Percentiles rank a stretch among this genome's conserved stretches.
Conservation (phyloP, 805 yeast genomes). For the Ogataea thermomethanolica region DNA sequence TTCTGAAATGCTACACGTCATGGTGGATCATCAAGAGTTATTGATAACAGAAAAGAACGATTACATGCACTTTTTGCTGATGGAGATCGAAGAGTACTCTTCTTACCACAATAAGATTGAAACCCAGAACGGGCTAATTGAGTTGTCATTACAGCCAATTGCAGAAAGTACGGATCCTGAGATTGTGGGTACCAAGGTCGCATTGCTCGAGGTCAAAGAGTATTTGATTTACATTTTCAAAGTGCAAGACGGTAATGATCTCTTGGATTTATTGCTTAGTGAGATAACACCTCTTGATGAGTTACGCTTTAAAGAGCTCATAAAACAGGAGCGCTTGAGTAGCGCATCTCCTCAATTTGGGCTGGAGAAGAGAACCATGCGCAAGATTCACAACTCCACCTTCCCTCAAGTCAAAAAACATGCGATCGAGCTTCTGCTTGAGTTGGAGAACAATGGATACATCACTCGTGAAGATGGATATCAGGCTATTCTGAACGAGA, state of each 20-base stretch:
- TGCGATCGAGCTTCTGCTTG: slow-evolving; percentile 71
- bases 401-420: slow-evolving; percentile 76
- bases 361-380: slow-evolving; percentile 39
- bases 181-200: slow-evolving; percentile 37
- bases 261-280: slow-evolving; percentile 48
- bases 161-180: slow-evolving; percentile 37
- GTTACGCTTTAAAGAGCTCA: slow-evolving; percentile 50
- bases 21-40: slow-evolving; percentile 40
- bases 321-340: slow-evolving; percentile 43
- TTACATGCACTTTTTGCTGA: slow-evolving; percentile 32
- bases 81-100: slow-evolving; percentile 22
- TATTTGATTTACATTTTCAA: slow-evolving; percentile 78
- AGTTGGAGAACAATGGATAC: slow-evolving; percentile 64
- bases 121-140: slow-evolving; percentile 16
- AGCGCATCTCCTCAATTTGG: slow-evolving; percentile 14
- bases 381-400: slow-evolving; percentile 37
- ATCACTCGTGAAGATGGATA: slow-evolving; percentile 66
- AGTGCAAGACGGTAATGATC: slow-evolving; percentile 74
- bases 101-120: slow-evolving; percentile 19
- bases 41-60: slow-evolving; percentile 47
- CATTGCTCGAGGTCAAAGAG: slow-evolving; percentile 75
- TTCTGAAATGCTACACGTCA: slow-evolving; percentile 40
- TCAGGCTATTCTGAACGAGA: slow-evolving; percentile 76
- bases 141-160: slow-evolving; percentile 21
- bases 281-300: slow-evolving; percentile 73